phyloP scores from a whole-genome alignment of 1,284 basidiomycete genomes.

The Trametes versicolor region DNA sequence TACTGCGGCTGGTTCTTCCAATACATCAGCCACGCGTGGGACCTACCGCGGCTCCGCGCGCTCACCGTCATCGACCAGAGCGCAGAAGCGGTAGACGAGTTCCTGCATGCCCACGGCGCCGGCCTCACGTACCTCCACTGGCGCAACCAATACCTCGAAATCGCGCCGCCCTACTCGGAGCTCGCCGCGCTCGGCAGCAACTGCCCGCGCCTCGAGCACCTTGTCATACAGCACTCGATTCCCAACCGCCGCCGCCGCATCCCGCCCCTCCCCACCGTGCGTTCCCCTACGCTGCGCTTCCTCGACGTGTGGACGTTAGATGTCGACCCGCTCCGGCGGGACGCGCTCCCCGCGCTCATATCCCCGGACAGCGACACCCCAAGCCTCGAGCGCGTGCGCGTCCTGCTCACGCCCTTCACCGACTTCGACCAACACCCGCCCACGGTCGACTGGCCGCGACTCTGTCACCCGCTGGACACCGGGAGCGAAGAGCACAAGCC shows the following conservation, averaged over 20 bases:
- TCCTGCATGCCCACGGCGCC: constrained; percentile 11
- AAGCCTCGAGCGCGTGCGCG: constrained; percentile 14
- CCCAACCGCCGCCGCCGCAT: too few species aligned
- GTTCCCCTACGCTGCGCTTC: constrained; percentile 16
- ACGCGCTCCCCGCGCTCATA: background rate
- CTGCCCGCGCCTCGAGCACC: constrained; percentile 23
- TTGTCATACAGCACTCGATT: constrained; percentile 8
- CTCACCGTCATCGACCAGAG: constrained; percentile 9
- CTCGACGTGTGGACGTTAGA: constrained; percentile 10
- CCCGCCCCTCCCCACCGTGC: background rate
- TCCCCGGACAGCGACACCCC: constrained; percentile 1
- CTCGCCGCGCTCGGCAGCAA: background rate
- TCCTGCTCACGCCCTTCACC: background rate
- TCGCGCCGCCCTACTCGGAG: background rate
- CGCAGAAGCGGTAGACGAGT: background rate
- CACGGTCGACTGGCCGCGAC: constrained; percentile 18
- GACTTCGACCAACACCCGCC: background rate
- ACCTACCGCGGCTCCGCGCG: background rate
- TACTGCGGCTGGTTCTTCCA: background rate
- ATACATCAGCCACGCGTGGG: constrained; percentile 11
- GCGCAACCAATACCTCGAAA: background rate
- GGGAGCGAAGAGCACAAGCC: background rate
- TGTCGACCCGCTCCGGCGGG: background rate
- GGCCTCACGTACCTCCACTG: constrained; percentile 21
- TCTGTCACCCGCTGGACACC: constrained; percentile 9